Evolutionary conservation across 768 basidiomycete species (phyloP).

Genomic region (Suillus alpinus): DNA sequence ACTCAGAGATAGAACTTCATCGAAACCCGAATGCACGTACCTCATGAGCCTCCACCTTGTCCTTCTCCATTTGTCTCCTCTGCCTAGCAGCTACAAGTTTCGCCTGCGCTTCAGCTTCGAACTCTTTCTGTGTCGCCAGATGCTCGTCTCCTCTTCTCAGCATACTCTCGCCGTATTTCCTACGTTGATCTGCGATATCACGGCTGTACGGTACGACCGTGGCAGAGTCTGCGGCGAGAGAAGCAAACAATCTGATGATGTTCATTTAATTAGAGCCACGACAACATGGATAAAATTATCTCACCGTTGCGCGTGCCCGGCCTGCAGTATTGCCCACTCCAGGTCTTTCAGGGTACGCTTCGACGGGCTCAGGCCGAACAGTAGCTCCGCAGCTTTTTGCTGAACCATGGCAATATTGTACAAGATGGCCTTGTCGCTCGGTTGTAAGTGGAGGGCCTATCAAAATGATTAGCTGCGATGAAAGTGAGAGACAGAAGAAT

Average conservation of each 20-base stretch:
- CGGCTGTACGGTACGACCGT: conserved; percentile 74
- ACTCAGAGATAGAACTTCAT: not conserved
- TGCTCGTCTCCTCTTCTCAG: conserved; percentile 81
- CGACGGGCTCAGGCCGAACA: conserved; percentile 67
- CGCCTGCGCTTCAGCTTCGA: conserved; percentile 69
- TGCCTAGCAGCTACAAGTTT: conserved; percentile 75
- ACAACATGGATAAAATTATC: conserved; percentile 12
- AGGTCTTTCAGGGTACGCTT: conserved; percentile 84
- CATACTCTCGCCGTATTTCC: conserved; percentile 87
- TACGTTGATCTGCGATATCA: conserved; percentile 86
- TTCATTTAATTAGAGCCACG: not conserved
- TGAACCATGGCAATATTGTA: conserved; percentile 99
- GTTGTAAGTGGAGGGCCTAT: conserved; percentile 82
- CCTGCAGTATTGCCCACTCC: conserved; percentile 73
- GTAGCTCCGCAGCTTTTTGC: conserved; percentile 91
- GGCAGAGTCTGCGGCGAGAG: conserved; percentile 73
- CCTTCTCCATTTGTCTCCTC: conserved; percentile 77
- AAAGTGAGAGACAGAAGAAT: not conserved
- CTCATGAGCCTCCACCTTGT: conserved; percentile 61
- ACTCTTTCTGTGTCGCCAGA: conserved; percentile 63
- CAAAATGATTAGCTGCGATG: conserved; percentile 3
- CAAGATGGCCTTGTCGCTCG: conserved; percentile 83
- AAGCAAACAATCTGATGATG: conserved; percentile 68
- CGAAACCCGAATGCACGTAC: conserved; percentile 37
- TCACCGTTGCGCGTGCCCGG: conserved; percentile 83